Percentiles rank a stretch among this genome's conserved stretches.
Evolutionary conservation across 805 yeast genomes (phyloP).

Genomic region (Kazachstania africana): DNA sequence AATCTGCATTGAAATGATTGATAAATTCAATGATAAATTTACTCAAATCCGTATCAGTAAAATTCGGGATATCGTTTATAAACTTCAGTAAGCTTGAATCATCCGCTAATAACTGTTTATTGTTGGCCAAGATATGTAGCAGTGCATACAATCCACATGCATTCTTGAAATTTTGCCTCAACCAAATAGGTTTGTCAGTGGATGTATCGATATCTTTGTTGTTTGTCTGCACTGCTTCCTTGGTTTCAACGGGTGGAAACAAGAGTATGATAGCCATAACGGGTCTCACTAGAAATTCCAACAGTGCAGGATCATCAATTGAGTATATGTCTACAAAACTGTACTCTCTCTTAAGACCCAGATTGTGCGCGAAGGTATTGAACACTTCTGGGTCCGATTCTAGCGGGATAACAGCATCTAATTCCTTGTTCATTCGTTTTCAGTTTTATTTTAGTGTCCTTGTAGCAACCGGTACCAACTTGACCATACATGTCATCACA

Average conservation of each 20-base stretch:
- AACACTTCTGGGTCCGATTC: slow-evolving; percentile 88
- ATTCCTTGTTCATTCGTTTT: slow-evolving; percentile 6
- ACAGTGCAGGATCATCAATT: slow-evolving; percentile 68
- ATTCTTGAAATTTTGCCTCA: slow-evolving; percentile 70
- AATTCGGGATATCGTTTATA: slow-evolving; percentile 32
- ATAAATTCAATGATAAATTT: slow-evolving; percentile 17
- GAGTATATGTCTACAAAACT: slow-evolving; percentile 76
- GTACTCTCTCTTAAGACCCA: slow-evolving; percentile 54
- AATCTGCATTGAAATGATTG: slow-evolving; percentile 12
- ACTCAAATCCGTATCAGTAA: slow-evolving; percentile 14
- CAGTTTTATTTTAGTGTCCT: too few relatives aligned
- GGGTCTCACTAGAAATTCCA: slow-evolving; percentile 76
- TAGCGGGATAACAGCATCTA: slow-evolving; percentile 57
- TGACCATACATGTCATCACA: too few relatives aligned
- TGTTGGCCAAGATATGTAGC: slow-evolving; percentile 46
- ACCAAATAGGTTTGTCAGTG: slow-evolving; percentile 41
- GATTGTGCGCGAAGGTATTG: slow-evolving; percentile 47
- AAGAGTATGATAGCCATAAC: slow-evolving; percentile 61
- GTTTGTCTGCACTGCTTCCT: slow-evolving; percentile 44
- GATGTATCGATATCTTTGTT: slow-evolving; percentile 23
- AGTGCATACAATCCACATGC: slow-evolving; percentile 92
- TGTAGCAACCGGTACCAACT: too few relatives aligned
- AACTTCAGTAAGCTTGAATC: slow-evolving; percentile 15
- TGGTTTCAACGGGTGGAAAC: too few relatives aligned
- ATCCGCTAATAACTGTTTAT: slow-evolving; percentile 15